A percentile compares a stretch with the other conserved stretches of the same genome.
Evolutionary conservation across 176 grass and related monocot species (phyloP).

Genomic region (Aegilops tauschii): DNA sequence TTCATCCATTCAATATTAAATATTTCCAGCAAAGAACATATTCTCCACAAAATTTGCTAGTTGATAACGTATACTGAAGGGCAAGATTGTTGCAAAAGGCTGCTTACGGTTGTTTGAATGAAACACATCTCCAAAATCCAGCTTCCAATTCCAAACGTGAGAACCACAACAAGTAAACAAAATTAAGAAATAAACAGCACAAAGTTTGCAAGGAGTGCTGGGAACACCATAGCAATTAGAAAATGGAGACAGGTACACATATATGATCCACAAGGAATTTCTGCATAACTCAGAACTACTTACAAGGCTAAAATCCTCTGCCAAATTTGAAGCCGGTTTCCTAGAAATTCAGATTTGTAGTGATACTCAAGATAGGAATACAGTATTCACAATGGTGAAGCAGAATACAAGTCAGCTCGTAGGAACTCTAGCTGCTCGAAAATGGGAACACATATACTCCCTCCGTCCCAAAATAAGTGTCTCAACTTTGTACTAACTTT

Average conservation of each 20-base stretch:
- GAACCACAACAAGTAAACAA: conserved; percentile 18
- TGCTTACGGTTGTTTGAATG: background rate
- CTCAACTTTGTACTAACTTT: no score
- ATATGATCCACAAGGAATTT: background rate
- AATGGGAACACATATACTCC: background rate
- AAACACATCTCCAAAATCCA: conserved; percentile 5
- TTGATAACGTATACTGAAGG: background rate
- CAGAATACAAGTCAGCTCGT: background rate
- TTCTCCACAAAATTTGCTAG: background rate
- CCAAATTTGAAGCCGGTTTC: background rate
- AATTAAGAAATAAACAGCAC: background rate
- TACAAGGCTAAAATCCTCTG: background rate
- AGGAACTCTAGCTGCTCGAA: background rate
- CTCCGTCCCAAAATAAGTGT: no score
- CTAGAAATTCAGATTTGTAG: background rate
- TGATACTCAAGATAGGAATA: no score
- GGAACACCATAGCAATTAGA: background rate
- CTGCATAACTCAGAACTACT: background rate
- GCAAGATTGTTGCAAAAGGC: conserved; percentile 17
- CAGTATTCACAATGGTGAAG: background rate
- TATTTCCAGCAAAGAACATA: background rate
- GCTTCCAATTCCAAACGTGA: conserved; percentile 18
- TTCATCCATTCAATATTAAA: background rate
- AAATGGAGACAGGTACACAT: background rate
- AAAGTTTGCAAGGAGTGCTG: background rate